phyloP scores from a whole-genome alignment of 2,329 filamentous ascomycete species.

The Cladosporium oxysporum region DNA sequence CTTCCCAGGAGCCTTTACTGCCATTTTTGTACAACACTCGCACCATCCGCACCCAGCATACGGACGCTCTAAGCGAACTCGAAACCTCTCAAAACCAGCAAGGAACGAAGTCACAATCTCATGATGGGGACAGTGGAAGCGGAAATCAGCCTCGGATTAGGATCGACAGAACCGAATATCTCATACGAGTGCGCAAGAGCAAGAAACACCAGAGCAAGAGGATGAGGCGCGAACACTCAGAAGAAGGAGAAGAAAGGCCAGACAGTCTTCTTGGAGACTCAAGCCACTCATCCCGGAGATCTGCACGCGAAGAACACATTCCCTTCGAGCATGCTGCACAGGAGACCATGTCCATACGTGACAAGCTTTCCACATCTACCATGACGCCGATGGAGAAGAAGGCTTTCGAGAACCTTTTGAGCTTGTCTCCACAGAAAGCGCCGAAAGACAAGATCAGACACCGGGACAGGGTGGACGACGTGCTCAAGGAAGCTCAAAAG shows the following conservation, averaged over 20 bases:
- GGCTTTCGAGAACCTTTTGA: conserved; percentile 17
- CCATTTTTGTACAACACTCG: conserved; percentile 19
- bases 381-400: conserved; percentile 18
- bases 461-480: not conserved
- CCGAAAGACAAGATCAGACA: not conserved
- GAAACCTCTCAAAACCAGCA: not conserved
- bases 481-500: not conserved
- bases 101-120: not conserved
- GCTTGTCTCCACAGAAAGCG: not conserved
- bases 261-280: not conserved
- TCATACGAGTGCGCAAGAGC: not conserved
- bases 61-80: conserved; percentile 13
- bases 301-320: conserved; percentile 4
- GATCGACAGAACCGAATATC: not conserved
- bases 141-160: not conserved
- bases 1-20: conserved; percentile 13
- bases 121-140: not conserved
- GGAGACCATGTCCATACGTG: conserved; percentile 2
- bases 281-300: not conserved
- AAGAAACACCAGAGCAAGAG: not conserved
- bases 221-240: not conserved
- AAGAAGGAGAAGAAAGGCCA: not conserved
- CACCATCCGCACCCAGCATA: conserved; percentile 7
- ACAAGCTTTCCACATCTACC: conserved; percentile 6
- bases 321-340: conserved; percentile 15